Conservation (phyloP, 306 rosid genomes). For the Begonia fuchsioides region DNA sequence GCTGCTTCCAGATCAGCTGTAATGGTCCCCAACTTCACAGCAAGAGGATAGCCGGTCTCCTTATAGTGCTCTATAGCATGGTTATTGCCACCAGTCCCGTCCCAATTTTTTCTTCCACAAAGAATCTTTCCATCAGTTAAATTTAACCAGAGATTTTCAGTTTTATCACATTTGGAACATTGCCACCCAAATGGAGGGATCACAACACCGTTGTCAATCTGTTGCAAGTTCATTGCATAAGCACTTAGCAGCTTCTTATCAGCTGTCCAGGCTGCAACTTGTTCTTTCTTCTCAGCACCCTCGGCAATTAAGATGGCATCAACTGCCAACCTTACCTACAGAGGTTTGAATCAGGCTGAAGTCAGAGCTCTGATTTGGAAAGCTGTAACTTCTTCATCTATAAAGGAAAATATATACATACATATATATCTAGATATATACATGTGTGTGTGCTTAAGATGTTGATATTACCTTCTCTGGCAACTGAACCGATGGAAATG, state of each 20-base stretch:
- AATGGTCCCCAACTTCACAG: constrained; percentile 91
- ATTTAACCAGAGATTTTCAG: constrained; percentile 88
- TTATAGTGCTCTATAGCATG: constrained; percentile 81
- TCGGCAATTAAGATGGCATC: constrained; percentile 66
- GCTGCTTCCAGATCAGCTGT: constrained; percentile 95
- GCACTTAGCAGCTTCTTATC: constrained; percentile 50
- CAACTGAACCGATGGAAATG: constrained; percentile 89
- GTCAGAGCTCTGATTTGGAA: background rate
- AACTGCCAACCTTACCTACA: constrained; percentile 87
- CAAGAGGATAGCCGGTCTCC: constrained; percentile 75
- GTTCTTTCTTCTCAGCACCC: constrained; percentile 83
- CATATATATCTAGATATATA: background rate
- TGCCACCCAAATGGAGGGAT: constrained; percentile 90
- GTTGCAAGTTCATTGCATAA: constrained; percentile 59
- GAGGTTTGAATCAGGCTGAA: background rate
- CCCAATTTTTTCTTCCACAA: constrained; percentile 95
- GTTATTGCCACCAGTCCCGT: constrained; percentile 90
- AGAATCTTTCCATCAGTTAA: constrained; percentile 77
- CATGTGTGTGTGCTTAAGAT: no score
- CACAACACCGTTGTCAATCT: constrained; percentile 63
- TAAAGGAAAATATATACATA: background rate
- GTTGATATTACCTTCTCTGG: constrained; percentile 71
- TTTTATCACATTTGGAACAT: constrained; percentile 79
- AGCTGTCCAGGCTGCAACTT: constrained; percentile 87
- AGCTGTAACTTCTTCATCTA: background rate